Evolutionary conservation across 106 monocot species (phyloP).

Genomic region (Dioscorea dumetorum): DNA sequence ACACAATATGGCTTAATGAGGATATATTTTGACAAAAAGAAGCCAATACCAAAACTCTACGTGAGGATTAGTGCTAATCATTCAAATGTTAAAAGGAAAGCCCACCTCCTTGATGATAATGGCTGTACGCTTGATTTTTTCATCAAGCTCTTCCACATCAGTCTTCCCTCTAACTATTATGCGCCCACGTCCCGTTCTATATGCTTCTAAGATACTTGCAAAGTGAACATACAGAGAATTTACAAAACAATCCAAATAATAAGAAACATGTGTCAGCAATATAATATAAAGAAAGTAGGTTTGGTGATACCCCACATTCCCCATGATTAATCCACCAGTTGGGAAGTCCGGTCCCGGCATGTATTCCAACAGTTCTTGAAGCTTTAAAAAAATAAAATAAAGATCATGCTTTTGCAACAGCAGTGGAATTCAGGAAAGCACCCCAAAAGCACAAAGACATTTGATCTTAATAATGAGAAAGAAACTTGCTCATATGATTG

Average conservation of each 20-base stretch:
- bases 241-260: too few species aligned
- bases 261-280: neutral
- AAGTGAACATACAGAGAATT: slow-evolving; percentile 4
- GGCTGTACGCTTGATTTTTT: slow-evolving; percentile 62
- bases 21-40: too few species aligned
- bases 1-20: slow-evolving; percentile 2
- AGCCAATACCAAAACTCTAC: too few species aligned
- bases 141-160: slow-evolving; percentile 83
- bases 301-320: slow-evolving; percentile 69
- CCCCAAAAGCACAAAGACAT: neutral
- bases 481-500: neutral
- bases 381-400: slow-evolving; percentile 25
- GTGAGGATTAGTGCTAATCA: neutral
- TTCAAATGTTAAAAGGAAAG: neutral
- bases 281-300: neutral
- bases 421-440: neutral
- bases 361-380: slow-evolving; percentile 94
- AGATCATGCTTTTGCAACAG: slow-evolving; percentile 3
- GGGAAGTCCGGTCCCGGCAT: slow-evolving; percentile 99
- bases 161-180: slow-evolving; percentile 90
- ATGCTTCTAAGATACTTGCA: slow-evolving; percentile 87
- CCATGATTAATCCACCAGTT: slow-evolving; percentile 94
- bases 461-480: neutral
- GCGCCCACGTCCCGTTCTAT: slow-evolving; percentile 88
- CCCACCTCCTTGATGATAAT: slow-evolving; percentile 90